Evolutionary conservation across 495 filamentous ascomycete genomes (phyloP).

Genomic region (Clavariopsis aquatica): DNA sequence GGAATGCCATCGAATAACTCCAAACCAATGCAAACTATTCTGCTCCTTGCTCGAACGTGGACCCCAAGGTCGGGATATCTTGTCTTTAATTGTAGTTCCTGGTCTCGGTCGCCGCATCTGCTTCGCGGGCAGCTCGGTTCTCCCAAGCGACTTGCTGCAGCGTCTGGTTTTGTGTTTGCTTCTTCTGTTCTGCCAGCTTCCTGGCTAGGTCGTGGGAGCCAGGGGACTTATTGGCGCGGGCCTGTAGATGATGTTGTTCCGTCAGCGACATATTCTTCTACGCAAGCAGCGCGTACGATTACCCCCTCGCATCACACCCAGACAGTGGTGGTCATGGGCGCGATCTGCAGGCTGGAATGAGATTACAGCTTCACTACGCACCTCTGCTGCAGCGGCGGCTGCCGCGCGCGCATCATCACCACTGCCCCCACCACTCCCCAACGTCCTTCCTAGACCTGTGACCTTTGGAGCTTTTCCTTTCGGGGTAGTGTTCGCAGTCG

Average conservation of each 20-base stretch:
- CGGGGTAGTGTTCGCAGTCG: neutral
- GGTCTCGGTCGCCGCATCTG: conserved; percentile 30
- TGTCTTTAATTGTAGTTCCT: conserved; percentile 28
- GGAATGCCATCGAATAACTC: neutral
- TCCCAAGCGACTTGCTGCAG: conserved; percentile 24
- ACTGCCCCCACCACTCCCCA: conserved; percentile 3
- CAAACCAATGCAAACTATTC: neutral
- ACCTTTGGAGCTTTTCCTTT: conserved; percentile 10
- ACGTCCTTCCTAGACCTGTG: conserved; percentile 18
- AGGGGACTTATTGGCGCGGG: conserved; percentile 20
- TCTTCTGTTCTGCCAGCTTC: conserved; percentile 35
- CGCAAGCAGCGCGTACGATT: neutral
- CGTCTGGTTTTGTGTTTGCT: conserved; percentile 34
- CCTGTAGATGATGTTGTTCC: conserved; percentile 7
- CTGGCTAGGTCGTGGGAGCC: conserved; percentile 24
- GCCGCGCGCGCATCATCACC: conserved; percentile 21
- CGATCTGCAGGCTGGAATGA: neutral
- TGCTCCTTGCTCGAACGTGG: neutral
- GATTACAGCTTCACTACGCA: conserved; percentile 22
- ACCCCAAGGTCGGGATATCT: neutral
- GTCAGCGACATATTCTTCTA: conserved; percentile 12
- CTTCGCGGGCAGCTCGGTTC: conserved; percentile 30
- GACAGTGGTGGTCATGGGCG: conserved; percentile 23
- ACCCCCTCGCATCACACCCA: conserved; percentile 23
- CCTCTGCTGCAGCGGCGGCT: conserved; percentile 35